A percentile compares a stretch with the other conserved stretches of the same genome.
These are phyloP conservation scores for Dissophora ornata DNA, from an alignment of 192 early-diverging fungal species.

Conservation along the genomic window DNA sequence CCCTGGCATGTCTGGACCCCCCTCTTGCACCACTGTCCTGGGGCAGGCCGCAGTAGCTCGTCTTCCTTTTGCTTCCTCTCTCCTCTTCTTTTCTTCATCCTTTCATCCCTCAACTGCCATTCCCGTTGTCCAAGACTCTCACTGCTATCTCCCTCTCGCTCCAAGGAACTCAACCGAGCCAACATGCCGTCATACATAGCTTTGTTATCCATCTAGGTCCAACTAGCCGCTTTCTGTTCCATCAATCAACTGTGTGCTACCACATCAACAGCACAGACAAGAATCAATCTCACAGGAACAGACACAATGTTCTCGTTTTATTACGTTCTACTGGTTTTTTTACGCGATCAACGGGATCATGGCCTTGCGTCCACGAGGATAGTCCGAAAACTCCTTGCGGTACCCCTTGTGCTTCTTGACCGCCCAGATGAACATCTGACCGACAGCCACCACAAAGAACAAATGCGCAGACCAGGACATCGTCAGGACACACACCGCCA, in stretches of 20 bases:
- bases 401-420: slow-evolving; percentile 96
- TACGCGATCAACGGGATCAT: slow-evolving; percentile 78
- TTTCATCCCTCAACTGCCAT: too few relatives aligned
- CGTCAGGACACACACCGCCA: slow-evolving; percentile 76
- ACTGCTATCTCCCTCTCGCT: too few relatives aligned
- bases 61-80: too few relatives aligned
- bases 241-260: too few relatives aligned
- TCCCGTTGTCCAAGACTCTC: neutral
- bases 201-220: too few relatives aligned
- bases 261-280: too few relatives aligned
- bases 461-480: slow-evolving; percentile 69
- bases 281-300: neutral
- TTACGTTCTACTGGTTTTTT: slow-evolving; percentile 8
- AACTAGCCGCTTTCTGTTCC: too few relatives aligned
- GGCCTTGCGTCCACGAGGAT: slow-evolving; percentile 86
- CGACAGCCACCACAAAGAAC: slow-evolving; percentile 77
- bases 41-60: too few relatives aligned
- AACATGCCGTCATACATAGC: too few relatives aligned
- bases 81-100: too few relatives aligned
- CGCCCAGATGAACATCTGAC: slow-evolving; percentile 95
- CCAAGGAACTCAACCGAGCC: too few relatives aligned
- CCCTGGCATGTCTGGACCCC: too few relatives aligned
- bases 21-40: neutral
- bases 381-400: slow-evolving; percentile 89
- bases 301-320: neutral